A percentile compares a stretch with the other conserved stretches of the same genome.
Conservation (phyloP, 2,329 filamentous ascomycete genomes). For the Microsporum audouinii region DNA sequence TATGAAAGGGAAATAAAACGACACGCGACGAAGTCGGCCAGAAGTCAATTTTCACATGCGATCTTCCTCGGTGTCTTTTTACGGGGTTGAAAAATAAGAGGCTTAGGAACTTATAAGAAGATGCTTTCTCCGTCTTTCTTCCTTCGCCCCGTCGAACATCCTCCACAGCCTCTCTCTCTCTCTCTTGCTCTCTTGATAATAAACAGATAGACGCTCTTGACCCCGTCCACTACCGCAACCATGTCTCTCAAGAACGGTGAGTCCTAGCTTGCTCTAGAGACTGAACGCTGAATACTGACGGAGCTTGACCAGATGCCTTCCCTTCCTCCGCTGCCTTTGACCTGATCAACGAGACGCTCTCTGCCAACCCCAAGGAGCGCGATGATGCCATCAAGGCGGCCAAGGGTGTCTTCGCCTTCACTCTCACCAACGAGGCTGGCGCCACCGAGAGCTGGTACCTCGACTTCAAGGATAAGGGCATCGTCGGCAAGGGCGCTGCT, state of each 20-base stretch:
- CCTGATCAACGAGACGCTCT: conserved; percentile 62
- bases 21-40: conserved; percentile 2
- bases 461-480: conserved; percentile 82
- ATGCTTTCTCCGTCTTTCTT: background rate
- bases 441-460: conserved; percentile 84
- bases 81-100: background rate
- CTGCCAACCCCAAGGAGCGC: conserved; percentile 57
- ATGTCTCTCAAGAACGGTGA: conserved; percentile 68
- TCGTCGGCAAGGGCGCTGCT: conserved; percentile 62
- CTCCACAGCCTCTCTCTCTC: background rate
- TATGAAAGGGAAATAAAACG: too few relatives aligned
- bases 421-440: conserved; percentile 73
- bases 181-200: background rate
- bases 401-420: conserved; percentile 80
- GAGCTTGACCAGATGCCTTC: conserved; percentile 38
- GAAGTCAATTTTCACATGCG: conserved; percentile 21
- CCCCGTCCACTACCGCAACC: conserved; percentile 20
- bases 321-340: conserved; percentile 89
- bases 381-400: conserved; percentile 84
- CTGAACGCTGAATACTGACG: background rate
- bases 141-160: background rate
- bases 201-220: too few relatives aligned
- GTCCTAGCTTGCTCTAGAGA: conserved; percentile 15
- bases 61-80: background rate
- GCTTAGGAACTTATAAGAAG: background rate